Percentiles rank a stretch among this genome's conserved stretches.
Conservation (phyloP, 2,329 filamentous ascomycete genomes). For the Pseudogymnoascus sp. region DNA sequence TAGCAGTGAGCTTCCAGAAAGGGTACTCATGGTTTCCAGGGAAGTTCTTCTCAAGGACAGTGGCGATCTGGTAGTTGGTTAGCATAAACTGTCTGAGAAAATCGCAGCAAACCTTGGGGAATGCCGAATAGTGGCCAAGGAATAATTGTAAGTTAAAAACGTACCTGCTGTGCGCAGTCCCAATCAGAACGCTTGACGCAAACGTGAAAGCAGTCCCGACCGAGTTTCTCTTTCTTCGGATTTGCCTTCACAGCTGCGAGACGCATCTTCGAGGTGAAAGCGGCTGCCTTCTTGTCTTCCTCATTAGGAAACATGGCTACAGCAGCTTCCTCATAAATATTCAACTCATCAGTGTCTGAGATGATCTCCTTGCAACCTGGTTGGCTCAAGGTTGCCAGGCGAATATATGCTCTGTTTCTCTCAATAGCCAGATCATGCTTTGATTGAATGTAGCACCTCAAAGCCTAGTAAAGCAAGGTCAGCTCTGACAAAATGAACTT, state of each 20-base stretch:
- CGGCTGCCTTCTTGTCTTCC: conserved; percentile 20
- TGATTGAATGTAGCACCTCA: conserved; percentile 27
- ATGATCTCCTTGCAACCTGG: conserved; percentile 18
- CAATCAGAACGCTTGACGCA: conserved; percentile 27
- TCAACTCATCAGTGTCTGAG: conserved; percentile 25
- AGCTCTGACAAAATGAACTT: neutral
- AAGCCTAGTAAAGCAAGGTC: conserved; percentile 20
- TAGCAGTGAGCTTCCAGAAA: conserved; percentile 29
- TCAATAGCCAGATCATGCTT: conserved; percentile 21
- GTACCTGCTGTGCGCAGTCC: conserved; percentile 29
- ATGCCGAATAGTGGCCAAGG: neutral
- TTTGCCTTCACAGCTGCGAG: conserved; percentile 26
- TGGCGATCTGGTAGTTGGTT: conserved; percentile 21
- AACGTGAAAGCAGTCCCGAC: conserved; percentile 24
- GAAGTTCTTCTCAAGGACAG: conserved; percentile 28
- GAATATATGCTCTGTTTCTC: conserved; percentile 22
- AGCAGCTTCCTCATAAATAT: conserved; percentile 27
- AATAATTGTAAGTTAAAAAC: neutral
- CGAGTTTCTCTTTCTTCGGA: conserved; percentile 27
- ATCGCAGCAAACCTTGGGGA: neutral
- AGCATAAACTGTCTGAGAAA: neutral
- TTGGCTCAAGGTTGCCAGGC: conserved; percentile 23
- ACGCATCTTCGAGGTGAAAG: conserved; percentile 25
- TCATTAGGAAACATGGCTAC: conserved; percentile 19
- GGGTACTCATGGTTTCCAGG: conserved; percentile 26